These are phyloP conservation scores for Cordyceps pruinosa DNA, from an alignment of 2,329 filamentous ascomycete genomes.

Conservation along the genomic window DNA sequence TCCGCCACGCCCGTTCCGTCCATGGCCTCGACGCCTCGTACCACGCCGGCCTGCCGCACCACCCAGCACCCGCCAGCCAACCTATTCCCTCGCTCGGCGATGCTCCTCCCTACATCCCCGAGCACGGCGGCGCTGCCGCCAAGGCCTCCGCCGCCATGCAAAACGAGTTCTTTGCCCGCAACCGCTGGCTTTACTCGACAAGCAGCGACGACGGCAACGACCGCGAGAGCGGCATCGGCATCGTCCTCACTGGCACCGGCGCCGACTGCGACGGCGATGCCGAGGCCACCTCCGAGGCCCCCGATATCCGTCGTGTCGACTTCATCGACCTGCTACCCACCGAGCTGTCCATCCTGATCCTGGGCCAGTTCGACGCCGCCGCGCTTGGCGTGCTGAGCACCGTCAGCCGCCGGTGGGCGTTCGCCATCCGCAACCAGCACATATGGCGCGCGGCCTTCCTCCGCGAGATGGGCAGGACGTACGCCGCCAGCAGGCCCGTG, in stretches of 20 bases:
- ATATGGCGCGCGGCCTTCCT: conserved; percentile 60
- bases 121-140: conserved; percentile 52
- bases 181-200: conserved; percentile 34
- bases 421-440: conserved; percentile 44
- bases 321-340: conserved; percentile 49
- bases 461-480: conserved; percentile 53
- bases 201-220: conserved; percentile 48
- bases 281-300: conserved; percentile 26
- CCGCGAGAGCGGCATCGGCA: conserved; percentile 58
- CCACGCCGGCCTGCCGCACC: conserved; percentile 18
- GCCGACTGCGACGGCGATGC: conserved; percentile 31
- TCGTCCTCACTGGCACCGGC: conserved; percentile 42
- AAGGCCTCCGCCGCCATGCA: conserved; percentile 55
- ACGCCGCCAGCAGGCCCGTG: conserved; percentile 49
- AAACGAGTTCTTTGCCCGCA: conserved; percentile 41
- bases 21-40: conserved; percentile 33
- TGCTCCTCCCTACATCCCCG: conserved; percentile 55
- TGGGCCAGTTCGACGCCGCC: conserved; percentile 48
- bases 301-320: conserved; percentile 47
- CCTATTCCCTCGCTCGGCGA: conserved; percentile 43
- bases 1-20: conserved; percentile 41
- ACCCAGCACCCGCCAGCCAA: conserved; percentile 23
- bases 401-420: conserved; percentile 47
- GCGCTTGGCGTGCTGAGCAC: conserved; percentile 41
- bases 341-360: conserved; percentile 53